Base-by-base conservation (phyloP, 2,329 filamentous ascomycete genomes). In the Akanthomyces uredinophilus region DNA sequence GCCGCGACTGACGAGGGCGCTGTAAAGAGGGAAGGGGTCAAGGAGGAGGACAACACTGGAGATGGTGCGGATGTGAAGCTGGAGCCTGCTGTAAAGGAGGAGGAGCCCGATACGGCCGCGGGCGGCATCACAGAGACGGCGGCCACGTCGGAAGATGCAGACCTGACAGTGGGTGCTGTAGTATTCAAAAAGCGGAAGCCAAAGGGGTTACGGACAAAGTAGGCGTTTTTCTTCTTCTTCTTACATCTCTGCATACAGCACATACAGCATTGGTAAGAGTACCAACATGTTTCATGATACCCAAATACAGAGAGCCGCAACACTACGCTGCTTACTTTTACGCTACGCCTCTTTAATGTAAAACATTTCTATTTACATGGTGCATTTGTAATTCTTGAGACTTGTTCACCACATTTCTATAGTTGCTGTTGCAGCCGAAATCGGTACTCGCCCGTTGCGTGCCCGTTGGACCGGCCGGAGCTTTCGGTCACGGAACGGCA, bases 131-230 rank as follows among this genome's bases (percentile, higher is more conserved):
- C 64, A 1, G 65, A 63, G 2, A 24, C 63, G n/a, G 24, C 64
- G 35, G 49, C 79, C 29, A 83, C 83, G 70, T 70, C 76, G 54
- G 81, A 70, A 18, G 64, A 43, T 20, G 65, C 67, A 35, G 68
- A 65, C 24, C 57, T 71, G 3, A 70, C 78, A 13, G 79, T 83
- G 3, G 52, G 60, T 22, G 78, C 81, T 3, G 81, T 92, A 2
- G 78, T 92, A 3, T 95, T 94, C 75, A 94, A 93, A 76, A 93
- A 92, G 77, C 80, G 90, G 60, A 94, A 92, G 70, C 79, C 85
- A 16, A 89, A 87, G 77, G 83, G 81, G 56, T 79, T 87, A 41
- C 81, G 86, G 22, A 49, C 50, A 29, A 62, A 58, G 51, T 63
- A 59, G 54, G 43, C 8, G 10, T n/a, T 24, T 16, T 24, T 14